Conservation (phyloP, 345 rosid genomes). For the Lepidium sativum region DNA sequence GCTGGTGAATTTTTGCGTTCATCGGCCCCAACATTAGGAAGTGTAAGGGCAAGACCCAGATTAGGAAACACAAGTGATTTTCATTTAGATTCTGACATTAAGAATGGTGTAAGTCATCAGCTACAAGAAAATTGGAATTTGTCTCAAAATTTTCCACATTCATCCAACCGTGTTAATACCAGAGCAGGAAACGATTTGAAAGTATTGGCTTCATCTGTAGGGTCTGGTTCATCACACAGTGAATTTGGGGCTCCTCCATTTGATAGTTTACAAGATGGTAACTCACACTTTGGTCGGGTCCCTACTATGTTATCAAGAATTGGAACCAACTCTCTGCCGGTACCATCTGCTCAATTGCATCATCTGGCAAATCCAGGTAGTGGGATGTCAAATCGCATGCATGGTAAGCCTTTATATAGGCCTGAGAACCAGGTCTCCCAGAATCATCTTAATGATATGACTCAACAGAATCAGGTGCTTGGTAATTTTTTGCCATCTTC, state of each 20-base stretch:
- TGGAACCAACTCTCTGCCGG: constrained; percentile 37
- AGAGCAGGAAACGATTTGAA: constrained; percentile 42
- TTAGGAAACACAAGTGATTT: constrained; percentile 34
- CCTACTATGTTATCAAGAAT: constrained; percentile 31
- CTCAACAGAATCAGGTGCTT: constrained; percentile 45
- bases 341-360: constrained; percentile 37
- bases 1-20: constrained; percentile 40
- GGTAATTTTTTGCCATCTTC: constrained; percentile 36
- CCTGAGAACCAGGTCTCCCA: constrained; percentile 45
- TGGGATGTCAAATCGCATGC: constrained; percentile 35
- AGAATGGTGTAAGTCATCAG: constrained; percentile 33
- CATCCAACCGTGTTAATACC: constrained; percentile 33
- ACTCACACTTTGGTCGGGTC: constrained; percentile 33
- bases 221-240: constrained; percentile 33
- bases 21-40: constrained; percentile 41
- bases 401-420: constrained; percentile 36
- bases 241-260: constrained; percentile 33
- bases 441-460: constrained; percentile 38
- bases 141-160: constrained; percentile 31
- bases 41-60: constrained; percentile 37
- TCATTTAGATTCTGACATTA: constrained; percentile 36
- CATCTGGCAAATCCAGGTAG: constrained; percentile 41
- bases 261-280: constrained; percentile 41
- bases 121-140: constrained; percentile 42
- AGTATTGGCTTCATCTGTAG: constrained; percentile 36